A percentile compares a stretch with the other conserved stretches of the same genome.
Conservation (phyloP, 257 asterid species). For the Cordia subcordata region DNA sequence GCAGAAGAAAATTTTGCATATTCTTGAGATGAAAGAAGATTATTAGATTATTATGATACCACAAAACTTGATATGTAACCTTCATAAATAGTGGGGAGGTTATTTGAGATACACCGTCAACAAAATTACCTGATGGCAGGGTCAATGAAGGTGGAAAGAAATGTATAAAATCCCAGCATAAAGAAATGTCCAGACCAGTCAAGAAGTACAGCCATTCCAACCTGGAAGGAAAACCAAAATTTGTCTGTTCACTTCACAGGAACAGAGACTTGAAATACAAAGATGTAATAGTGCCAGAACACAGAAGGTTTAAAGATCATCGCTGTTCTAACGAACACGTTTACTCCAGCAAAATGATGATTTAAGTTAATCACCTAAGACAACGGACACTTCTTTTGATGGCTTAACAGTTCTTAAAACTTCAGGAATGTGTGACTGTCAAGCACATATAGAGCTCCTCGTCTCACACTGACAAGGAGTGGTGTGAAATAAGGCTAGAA, state of each 20-base stretch:
- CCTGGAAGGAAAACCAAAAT: slow-evolving; percentile 40
- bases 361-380: too few species aligned
- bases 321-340: background rate
- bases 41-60: too few species aligned
- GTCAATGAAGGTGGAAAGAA: slow-evolving; percentile 67
- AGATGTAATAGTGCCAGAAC: too few species aligned
- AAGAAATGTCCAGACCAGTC: slow-evolving; percentile 86
- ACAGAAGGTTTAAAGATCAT: background rate
- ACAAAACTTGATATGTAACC: background rate
- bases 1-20: background rate
- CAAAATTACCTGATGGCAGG: slow-evolving; percentile 72
- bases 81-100: background rate
- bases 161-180: slow-evolving; percentile 81
- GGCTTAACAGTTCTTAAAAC: too few species aligned
- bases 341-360: background rate
- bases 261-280: background rate
- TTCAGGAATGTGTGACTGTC: too few species aligned
- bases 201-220: slow-evolving; percentile 66
- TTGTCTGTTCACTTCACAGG: too few species aligned
- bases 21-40: background rate
- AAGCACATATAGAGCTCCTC: too few species aligned
- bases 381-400: too few species aligned
- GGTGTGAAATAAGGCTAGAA: too few species aligned
- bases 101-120: background rate
- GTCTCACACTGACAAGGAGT: too few species aligned